These are phyloP conservation scores for Crithidia fasciculata DNA, from an alignment of 208 protist genomes.

Conservation along the genomic window DNA sequence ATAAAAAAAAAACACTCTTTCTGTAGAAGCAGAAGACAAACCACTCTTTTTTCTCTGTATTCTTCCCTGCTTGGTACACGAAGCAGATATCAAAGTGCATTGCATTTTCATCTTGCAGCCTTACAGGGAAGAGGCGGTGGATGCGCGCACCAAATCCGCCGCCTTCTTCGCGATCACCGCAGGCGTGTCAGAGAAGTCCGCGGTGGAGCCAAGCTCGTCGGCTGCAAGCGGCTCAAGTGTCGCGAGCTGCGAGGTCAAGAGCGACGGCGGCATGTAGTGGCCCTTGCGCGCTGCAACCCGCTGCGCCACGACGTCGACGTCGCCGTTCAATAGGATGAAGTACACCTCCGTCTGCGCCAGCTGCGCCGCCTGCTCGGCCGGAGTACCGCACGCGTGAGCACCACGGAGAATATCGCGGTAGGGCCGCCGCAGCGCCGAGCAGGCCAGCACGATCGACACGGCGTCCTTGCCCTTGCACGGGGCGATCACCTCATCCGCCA, in stretches of 20 bases:
- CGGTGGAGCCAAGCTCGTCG: constrained; percentile 41
- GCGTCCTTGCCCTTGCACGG: constrained; percentile 5
- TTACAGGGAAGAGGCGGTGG: background rate
- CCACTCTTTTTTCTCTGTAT: background rate
- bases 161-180: constrained; percentile 36
- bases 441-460: constrained; percentile 58
- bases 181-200: constrained; percentile 31
- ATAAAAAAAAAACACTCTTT: background rate
- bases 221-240: constrained; percentile 53
- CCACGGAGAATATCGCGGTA: constrained; percentile 73
- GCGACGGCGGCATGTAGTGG: constrained; percentile 70
- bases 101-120: background rate
- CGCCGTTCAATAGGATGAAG: constrained; percentile 60
- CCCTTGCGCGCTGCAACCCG: constrained; percentile 51
- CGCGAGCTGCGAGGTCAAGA: constrained; percentile 67
- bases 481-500: constrained; percentile 48
- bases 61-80: too few species aligned
- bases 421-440: constrained; percentile 58
- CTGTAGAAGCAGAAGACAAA: too few species aligned
- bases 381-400: background rate
- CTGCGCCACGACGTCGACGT: constrained; percentile 32
- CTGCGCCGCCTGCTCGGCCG: background rate
- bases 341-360: constrained; percentile 33
- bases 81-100: background rate
- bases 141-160: constrained; percentile 22